phyloP scores from a whole-genome alignment of 2,329 filamentous ascomycete genomes.

The Aspergillus eucalypticola region DNA sequence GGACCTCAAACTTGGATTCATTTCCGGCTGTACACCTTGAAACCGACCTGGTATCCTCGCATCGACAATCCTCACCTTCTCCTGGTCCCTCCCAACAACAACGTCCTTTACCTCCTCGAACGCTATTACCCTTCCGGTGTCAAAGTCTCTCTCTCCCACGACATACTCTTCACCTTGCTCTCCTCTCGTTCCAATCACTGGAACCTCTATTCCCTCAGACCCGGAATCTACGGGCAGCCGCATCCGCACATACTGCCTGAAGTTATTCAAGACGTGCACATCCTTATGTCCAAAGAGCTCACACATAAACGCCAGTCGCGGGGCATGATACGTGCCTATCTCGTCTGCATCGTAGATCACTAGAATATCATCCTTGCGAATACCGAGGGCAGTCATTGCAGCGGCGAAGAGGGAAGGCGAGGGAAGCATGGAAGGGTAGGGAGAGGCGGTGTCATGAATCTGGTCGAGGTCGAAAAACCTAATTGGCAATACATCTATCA shows the following conservation, averaged over 20 bases:
- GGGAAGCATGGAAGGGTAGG: slow-evolving; percentile 34
- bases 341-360: slow-evolving; percentile 33
- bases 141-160: not conserved
- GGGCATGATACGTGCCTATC: slow-evolving; percentile 30
- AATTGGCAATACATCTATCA: not conserved
- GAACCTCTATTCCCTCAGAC: not conserved
- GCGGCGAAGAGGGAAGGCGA: slow-evolving; percentile 24
- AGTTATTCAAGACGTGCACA: slow-evolving; percentile 34
- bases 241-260: slow-evolving; percentile 24
- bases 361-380: slow-evolving; percentile 26
- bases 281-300: slow-evolving; percentile 28
- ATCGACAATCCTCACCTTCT: slow-evolving; percentile 21
- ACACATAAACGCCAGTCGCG: slow-evolving; percentile 32
- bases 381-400: slow-evolving; percentile 22
- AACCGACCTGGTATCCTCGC: slow-evolving; percentile 24
- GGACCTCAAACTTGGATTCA: slow-evolving; percentile 16
- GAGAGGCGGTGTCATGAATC: slow-evolving; percentile 22
- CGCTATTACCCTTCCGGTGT: slow-evolving; percentile 10
- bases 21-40: slow-evolving; percentile 18
- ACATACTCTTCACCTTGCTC: not conserved
- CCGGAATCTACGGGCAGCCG: slow-evolving; percentile 19
- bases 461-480: slow-evolving; percentile 35
- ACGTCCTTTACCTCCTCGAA: slow-evolving; percentile 20
- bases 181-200: not conserved
- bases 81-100: not conserved